Evolutionary conservation across 2,329 filamentous ascomycete species (phyloP).

Genomic region (Mycosphaerella sp.): DNA sequence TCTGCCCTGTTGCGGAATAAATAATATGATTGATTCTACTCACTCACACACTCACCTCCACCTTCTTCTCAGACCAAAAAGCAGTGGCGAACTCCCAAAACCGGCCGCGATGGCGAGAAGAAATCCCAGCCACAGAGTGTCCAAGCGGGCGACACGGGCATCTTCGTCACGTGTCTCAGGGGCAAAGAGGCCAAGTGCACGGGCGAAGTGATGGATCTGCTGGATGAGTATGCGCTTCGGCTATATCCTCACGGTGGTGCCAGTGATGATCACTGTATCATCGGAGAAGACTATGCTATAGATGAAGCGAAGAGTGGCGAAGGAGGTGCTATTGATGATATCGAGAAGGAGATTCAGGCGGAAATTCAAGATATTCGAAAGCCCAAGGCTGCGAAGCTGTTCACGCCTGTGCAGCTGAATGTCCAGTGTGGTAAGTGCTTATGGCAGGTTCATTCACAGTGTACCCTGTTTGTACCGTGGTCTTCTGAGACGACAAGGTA

Average conservation of each 20-base stretch:
- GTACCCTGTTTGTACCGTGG: too few species aligned
- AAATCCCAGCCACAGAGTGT: slow-evolving; percentile 37
- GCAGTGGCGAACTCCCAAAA: slow-evolving; percentile 40
- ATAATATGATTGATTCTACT: too few species aligned
- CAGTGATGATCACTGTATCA: too few species aligned
- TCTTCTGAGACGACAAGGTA: too few species aligned
- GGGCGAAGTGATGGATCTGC: slow-evolving; percentile 59
- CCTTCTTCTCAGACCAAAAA: slow-evolving; percentile 36
- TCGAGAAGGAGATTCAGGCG: slow-evolving; percentile 65
- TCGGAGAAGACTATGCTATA: too few species aligned
- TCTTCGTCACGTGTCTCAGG: slow-evolving; percentile 72
- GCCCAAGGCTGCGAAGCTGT: slow-evolving; percentile 44
- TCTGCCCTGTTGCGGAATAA: too few species aligned
- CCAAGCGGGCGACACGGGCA: slow-evolving; percentile 63
- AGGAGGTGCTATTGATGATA: slow-evolving; percentile 46
- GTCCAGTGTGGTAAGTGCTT: slow-evolving; percentile 48
- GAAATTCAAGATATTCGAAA: slow-evolving; percentile 62
- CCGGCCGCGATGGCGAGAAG: slow-evolving; percentile 24
- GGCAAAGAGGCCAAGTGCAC: slow-evolving; percentile 65
- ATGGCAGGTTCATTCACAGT: too few species aligned
- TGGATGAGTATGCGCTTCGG: slow-evolving; percentile 60
- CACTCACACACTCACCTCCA: neutral
- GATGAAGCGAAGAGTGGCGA: slow-evolving; percentile 35
- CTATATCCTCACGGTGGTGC: slow-evolving; percentile 35
- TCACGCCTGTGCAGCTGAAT: slow-evolving; percentile 49